Conservation (phyloP, 2,329 filamentous ascomycete species). For the Epichloe brachyelytri region DNA sequence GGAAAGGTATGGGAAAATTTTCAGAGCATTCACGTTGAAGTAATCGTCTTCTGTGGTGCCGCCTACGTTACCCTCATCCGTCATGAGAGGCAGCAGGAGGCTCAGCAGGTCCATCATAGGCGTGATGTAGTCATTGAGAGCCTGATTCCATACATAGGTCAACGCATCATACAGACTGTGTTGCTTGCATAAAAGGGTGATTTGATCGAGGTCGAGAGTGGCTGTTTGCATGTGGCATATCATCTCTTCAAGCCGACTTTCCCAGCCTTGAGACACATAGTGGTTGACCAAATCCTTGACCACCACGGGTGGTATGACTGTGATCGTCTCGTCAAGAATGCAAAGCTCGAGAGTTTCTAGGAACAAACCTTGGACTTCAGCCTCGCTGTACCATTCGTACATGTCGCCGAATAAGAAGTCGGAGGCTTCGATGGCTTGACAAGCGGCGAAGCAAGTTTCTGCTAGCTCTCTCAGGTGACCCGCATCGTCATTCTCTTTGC, state of each 20-base stretch:
- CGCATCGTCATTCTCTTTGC: conserved; percentile 32
- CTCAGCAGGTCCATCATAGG: conserved; percentile 73
- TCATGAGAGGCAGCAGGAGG: conserved; percentile 49
- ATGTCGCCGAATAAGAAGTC: conserved; percentile 87
- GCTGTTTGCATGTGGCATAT: conserved; percentile 84
- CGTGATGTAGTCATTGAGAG: conserved; percentile 77
- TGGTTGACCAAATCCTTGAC: conserved; percentile 77
- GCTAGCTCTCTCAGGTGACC: conserved; percentile 63
- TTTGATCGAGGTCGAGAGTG: conserved; percentile 87
- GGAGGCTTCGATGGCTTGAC: conserved; percentile 60
- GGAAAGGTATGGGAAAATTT: conserved; percentile 89
- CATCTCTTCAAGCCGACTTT: conserved; percentile 77
- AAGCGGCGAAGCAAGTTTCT: conserved; percentile 72
- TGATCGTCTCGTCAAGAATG: conserved; percentile 67
- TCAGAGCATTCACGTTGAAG: conserved; percentile 61
- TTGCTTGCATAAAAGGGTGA: conserved; percentile 81
- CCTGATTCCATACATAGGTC: conserved; percentile 94
- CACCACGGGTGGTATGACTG: conserved; percentile 63
- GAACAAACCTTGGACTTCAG: conserved; percentile 60
- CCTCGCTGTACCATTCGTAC: conserved; percentile 81
- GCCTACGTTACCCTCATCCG: conserved; percentile 38
- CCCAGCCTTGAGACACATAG: conserved; percentile 63
- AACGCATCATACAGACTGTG: conserved; percentile 88
- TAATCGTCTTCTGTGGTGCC: conserved; percentile 47
- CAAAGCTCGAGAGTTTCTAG: conserved; percentile 81